Base-by-base conservation (phyloP, 345 rosid genomes). In the Dovyalis caffra region DNA sequence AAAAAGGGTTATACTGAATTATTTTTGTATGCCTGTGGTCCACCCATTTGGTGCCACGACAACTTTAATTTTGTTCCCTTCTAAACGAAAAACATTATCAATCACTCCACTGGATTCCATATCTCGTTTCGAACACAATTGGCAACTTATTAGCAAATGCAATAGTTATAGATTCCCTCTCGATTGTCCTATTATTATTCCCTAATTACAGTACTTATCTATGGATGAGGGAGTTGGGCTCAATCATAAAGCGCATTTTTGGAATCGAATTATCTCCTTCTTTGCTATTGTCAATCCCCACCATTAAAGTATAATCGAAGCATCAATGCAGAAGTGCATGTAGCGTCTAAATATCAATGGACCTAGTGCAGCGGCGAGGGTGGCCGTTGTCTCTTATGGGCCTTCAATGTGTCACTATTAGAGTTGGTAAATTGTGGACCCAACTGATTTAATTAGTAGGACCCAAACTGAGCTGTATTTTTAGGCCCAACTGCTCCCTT, bases 351-450 rank as follows among this genome's bases (percentile, higher is more conserved):
- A 72, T 28, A 43, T 62, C 40, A 43, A 29, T 1, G 35, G 69
- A 45, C 4, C 1, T n/a, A 25, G 66, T 8, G 20, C 16, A 40
- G 28, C 3, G 20, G 11, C 15, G 47, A 47, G 51, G 67, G 65
- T 56, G 14, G 68, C 68, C 9, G 34, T 71, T 81, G 77, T 81
- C 77, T 83, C 73, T 45, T 35, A 68, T 29, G 82, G 83, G 77
- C 80, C 77, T 51, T 32, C 35, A 25, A 32, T 15, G 8, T 4
- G 77, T 78, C 78, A 14, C 18, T 14, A 28, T 67, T 71, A 11
- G 53, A 64, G 79, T 68, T 45, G 78, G 75, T 77, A 33, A 65
- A 63, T 18, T 29, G 29, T 6, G 49, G 79, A 11, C 71, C 87
- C 79, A 60, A 20, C 2, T 68, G 35, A 10, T 51, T 32, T 63